phyloP scores from a whole-genome alignment of 352 stramenopile species.

The Pythium phragmiticola region DNA sequence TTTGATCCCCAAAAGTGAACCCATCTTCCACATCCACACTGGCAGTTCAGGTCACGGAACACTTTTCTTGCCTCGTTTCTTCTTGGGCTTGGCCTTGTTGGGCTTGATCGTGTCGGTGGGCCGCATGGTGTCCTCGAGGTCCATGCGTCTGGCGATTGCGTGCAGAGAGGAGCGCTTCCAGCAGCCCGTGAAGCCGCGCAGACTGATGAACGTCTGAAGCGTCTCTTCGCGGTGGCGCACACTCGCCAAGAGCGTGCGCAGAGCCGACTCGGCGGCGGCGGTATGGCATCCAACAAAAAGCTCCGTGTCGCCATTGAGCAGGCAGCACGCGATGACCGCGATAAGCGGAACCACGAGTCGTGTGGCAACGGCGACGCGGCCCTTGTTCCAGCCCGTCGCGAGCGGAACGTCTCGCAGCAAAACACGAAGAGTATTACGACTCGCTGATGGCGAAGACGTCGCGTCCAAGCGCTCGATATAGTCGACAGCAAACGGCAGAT shows the following conservation, averaged over 20 bases:
- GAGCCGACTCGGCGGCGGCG: background rate
- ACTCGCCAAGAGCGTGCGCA: constrained; percentile 2
- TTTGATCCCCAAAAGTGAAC: background rate
- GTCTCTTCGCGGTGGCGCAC: constrained; percentile 12
- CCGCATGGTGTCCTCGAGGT: constrained; percentile 6
- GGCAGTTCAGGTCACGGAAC: background rate
- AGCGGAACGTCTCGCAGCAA: constrained; percentile 1
- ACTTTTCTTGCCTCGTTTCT: constrained; percentile 4
- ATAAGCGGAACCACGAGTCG: constrained; percentile 1
- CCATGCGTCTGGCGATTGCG: constrained; percentile 9
- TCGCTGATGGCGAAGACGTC: background rate
- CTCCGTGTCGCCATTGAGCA: constrained; percentile 20
- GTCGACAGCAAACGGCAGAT: constrained; percentile 13
- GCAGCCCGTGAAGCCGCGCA: constrained; percentile 4
- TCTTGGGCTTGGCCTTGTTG: background rate
- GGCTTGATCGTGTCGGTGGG: background rate
- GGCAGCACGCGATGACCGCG: constrained; percentile 4
- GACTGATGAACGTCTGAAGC: constrained; percentile 6
- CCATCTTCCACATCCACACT: background rate
- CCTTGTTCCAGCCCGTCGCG: constrained; percentile 8
- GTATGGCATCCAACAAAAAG: constrained; percentile 7
- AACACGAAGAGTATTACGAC: background rate
- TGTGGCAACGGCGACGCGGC: background rate
- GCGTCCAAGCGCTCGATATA: constrained; percentile 1
- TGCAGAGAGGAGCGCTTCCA: constrained; percentile 17